Evolutionary conservation across 257 asterid species (phyloP).

Genomic region (Capsicum pubescens): DNA sequence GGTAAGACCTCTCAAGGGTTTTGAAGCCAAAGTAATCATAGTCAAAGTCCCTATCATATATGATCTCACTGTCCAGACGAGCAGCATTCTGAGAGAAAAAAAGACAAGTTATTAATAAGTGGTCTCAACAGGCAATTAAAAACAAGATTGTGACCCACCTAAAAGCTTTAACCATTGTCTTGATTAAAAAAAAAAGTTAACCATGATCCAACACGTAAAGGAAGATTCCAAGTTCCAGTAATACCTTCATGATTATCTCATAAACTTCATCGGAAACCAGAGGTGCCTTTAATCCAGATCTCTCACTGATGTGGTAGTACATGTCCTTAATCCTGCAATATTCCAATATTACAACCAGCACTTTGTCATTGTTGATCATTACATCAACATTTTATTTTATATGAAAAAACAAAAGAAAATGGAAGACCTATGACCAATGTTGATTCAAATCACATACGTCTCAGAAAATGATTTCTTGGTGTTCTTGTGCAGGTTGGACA

Average conservation of each 20-base stretch:
- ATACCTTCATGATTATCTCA: slow-evolving; percentile 86
- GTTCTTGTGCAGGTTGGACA: slow-evolving; percentile 94
- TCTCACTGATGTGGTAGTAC: slow-evolving; percentile 78
- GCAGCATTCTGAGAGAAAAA: slow-evolving; percentile 66
- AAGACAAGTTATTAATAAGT: slow-evolving; percentile 17
- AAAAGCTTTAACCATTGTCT: background rate
- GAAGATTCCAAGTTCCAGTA: background rate
- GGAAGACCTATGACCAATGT: background rate
- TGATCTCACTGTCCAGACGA: slow-evolving; percentile 91
- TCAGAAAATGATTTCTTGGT: slow-evolving; percentile 96
- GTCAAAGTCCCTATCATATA: slow-evolving; percentile 91
- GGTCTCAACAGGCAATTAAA: background rate
- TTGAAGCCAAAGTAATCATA: slow-evolving; percentile 95
- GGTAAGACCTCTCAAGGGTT: slow-evolving; percentile 94
- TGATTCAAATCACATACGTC: slow-evolving; percentile 61
- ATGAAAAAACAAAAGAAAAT: background rate
- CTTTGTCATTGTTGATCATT: background rate
- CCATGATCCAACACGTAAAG: background rate
- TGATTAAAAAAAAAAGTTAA: background rate
- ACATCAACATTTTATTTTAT: background rate
- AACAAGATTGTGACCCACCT: background rate
- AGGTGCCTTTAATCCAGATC: slow-evolving; percentile 82
- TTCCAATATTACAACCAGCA: background rate
- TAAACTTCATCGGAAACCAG: slow-evolving; percentile 88
- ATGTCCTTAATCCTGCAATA: slow-evolving; percentile 76